Conservation (phyloP, 179 eudicot genomes). For the Beta corolliflora region DNA sequence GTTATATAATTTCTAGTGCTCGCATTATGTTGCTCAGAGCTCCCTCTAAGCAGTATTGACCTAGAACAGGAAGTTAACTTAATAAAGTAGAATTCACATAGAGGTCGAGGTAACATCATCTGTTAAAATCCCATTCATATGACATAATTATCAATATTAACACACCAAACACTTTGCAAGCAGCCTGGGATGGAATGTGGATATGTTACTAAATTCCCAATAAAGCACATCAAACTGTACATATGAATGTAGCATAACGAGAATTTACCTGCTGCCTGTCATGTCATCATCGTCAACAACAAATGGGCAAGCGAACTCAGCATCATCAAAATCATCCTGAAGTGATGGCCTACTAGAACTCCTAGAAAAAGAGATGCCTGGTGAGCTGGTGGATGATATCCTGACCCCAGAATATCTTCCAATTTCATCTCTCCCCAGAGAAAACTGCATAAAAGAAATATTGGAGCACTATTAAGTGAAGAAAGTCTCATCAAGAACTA, state of each 20-base stretch:
- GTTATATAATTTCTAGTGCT: background rate
- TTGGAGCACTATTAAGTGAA: background rate
- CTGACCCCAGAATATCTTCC: constrained; percentile 50
- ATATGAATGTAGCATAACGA: constrained; percentile 5
- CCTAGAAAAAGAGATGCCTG: constrained; percentile 64
- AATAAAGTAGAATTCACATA: constrained; percentile 2
- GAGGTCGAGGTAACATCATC: background rate
- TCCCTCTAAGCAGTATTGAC: background rate
- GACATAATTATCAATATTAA: background rate
- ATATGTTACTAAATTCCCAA: constrained; percentile 3
- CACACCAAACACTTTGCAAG: background rate
- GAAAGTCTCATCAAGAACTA: background rate
- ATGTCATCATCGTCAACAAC: constrained; percentile 71
- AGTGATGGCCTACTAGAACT: constrained; percentile 75
- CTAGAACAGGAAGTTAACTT: background rate
- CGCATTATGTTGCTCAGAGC: background rate
- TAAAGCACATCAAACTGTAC: background rate
- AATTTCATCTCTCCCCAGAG: constrained; percentile 61
- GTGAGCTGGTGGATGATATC: constrained; percentile 61
- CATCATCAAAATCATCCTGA: constrained; percentile 75
- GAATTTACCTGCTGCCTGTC: constrained; percentile 60
- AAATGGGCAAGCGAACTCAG: constrained; percentile 84
- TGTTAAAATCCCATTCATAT: background rate
- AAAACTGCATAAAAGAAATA: constrained; percentile 43
- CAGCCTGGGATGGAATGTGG: background rate